Evolutionary conservation across 2,329 filamentous ascomycete species (phyloP), one percentile per base, ranked within the genome.

Genomic region (Fusarium transvaalense): DNA sequence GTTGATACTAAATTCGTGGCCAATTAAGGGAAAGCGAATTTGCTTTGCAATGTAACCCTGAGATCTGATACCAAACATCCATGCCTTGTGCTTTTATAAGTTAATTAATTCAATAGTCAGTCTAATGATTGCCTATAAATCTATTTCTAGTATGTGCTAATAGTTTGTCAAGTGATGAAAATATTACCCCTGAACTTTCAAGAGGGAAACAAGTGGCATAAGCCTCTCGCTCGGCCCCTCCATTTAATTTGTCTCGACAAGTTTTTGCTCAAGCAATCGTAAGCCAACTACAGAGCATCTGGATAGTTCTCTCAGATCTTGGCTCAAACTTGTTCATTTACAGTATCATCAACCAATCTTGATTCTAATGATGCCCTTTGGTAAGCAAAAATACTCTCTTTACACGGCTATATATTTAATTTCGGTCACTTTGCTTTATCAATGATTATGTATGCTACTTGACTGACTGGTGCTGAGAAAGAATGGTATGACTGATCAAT

Each of bases 11-110:
- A 63, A 39, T 37, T 38, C 34, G 46, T 41, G 39, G 17, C 64
- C 64, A 72, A 66, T 68, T 45, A 60, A 37, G 55, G 62, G 54
- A 42, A 54, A 43, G 56, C 37, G 37, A 41, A 52, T 31, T 35
- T 38, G 21, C 13, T 27, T 55, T 41, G 38, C n/a, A 45, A 56
- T 61, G 34, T 51, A 41, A 61, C 45, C 54, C 56, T 66, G 56
- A 51, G 53, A 63, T 65, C 48, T 31, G 15, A 35, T 29, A 53
- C 27, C 21, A 60, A 5, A 45, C 21, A 32, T 35, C n/a, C 23
- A 15, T 38, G 47, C 23, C 23, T 27, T 29, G 14, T 25, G 7
- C 23, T 14, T 13, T 10, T 27, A 3, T 37, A 43, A 19, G 9
- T 23, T 45, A 53, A 14, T 32, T 45, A 15, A 34, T 13, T 14